Evolutionary conservation across 129 eudicot species (phyloP), one percentile per base, ranked within the genome.

Genomic region (Flaveria robusta): DNA sequence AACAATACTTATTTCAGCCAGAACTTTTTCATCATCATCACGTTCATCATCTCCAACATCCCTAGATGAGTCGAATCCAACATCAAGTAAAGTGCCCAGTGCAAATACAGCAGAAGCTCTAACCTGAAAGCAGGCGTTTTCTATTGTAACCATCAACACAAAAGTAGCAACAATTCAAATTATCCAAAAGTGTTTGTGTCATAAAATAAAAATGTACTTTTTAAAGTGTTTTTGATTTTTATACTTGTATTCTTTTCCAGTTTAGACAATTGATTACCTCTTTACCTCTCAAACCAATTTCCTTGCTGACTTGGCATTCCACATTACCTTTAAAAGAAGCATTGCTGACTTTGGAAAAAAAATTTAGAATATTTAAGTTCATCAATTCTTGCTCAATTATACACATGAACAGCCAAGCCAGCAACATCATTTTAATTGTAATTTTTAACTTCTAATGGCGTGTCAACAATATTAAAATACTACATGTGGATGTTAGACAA

Each of bases 91-190:
- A 50, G 96, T 87, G 18, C 99, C 99, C 45, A 94, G 78, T 15
- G 97, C 99, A 87, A 94, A 94, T 62, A 89, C 93, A 79, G 97
- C 96, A 20, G 99, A 89, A 71, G 97, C 99, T 59, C 97, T 89
- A 68, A 94, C 99, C 99, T 94, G 87, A 71, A 81, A 83, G 68
- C 51, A 73, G 51, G 45, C 5, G 43, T 16, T 39, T 15, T 29
- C 10, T 11, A 16, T 10, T 45, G 46, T 15, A 24, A 13, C 77
- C 12, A 18, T 76, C 34, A n/a, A 60, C 49, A 71, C 42, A 27
- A 3, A 54, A n/a, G 9, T 18, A 7, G 13, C 62, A 63, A 60
- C 34, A 60, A 63, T 15, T 29, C 42, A 63, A 60, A 63, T 27
- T 27, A 63, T 63, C 43, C 39, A 27, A 63, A 12, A 14, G 8